These are phyloP conservation scores for Eucalyptus dawsonii DNA, from an alignment of 345 rosid species.

Conservation along the genomic window DNA sequence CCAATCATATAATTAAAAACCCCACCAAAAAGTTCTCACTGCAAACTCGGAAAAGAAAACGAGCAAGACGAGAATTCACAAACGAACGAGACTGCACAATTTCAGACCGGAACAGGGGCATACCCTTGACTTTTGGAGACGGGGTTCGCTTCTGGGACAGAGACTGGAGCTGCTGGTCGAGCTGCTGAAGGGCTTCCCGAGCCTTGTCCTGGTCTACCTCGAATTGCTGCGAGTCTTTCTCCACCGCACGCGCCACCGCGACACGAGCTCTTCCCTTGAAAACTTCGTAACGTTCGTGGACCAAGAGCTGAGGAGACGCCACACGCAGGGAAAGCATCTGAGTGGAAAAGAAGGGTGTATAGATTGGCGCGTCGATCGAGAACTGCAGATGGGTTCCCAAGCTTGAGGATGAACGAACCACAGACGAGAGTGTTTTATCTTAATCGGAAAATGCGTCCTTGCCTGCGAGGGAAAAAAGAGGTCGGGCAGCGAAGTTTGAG, in stretches of 20 bases:
- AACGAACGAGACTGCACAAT: neutral
- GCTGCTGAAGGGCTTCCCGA: conserved; percentile 48
- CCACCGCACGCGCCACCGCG: conserved; percentile 6
- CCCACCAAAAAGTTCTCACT: neutral
- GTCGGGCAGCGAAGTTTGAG: neutral
- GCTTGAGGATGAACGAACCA: neutral
- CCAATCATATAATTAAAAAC: neutral
- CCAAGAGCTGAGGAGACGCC: neutral
- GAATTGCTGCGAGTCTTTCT: conserved; percentile 23
- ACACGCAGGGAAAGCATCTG: neutral
- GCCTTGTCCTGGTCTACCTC: conserved; percentile 65
- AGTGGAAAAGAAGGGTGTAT: neutral
- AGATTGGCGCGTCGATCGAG: neutral
- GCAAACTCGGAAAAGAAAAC: neutral
- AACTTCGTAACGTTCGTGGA: neutral
- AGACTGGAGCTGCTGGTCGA: conserved; percentile 64
- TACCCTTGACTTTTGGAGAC: conserved; percentile 38
- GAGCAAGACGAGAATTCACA: neutral
- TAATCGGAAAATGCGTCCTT: neutral
- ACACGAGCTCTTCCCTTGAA: neutral
- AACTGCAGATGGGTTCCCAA: neutral
- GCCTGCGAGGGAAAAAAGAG: neutral
- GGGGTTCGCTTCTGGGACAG: conserved; percentile 38
- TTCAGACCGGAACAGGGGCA: neutral
- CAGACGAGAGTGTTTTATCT: neutral